These are phyloP conservation scores for Euphorbia lathyris DNA, from an alignment of 345 rosid species.

Conservation along the genomic window DNA sequence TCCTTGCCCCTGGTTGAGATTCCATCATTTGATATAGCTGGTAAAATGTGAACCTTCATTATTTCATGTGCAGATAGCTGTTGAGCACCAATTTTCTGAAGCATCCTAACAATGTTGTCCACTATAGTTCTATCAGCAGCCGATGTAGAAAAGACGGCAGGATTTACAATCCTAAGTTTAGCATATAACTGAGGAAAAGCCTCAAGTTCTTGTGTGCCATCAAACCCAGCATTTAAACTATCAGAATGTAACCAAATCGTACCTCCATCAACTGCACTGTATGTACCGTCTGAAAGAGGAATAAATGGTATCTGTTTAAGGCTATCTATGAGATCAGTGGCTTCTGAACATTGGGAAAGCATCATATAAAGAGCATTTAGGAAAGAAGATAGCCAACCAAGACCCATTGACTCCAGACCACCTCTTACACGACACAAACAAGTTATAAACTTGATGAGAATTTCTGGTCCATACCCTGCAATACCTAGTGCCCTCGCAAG, in stretches of 20 bases:
- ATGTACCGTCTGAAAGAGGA: constrained; percentile 80
- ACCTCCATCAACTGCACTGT: constrained; percentile 62
- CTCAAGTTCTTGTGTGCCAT: constrained; percentile 50
- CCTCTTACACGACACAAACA: constrained; percentile 49
- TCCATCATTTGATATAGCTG: constrained; percentile 47
- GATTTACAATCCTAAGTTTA: constrained; percentile 65
- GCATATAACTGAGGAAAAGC: constrained; percentile 72
- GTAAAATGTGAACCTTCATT: constrained; percentile 68
- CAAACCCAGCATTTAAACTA: constrained; percentile 30
- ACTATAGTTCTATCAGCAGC: constrained; percentile 31
- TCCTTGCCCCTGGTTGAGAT: constrained; percentile 26
- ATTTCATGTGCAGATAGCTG: constrained; percentile 88
- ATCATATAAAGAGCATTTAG: constrained; percentile 50
- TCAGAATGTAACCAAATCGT: constrained; percentile 84
- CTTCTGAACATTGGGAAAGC: constrained; percentile 47
- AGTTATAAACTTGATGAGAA: constrained; percentile 54
- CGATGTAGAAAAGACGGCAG: constrained; percentile 49
- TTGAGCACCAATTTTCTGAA: constrained; percentile 66
- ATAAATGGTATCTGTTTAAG: constrained; percentile 65
- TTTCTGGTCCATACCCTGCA: constrained; percentile 71
- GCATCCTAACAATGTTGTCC: constrained; percentile 56
- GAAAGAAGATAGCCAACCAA: constrained; percentile 72
- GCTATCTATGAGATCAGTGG: constrained; percentile 35
- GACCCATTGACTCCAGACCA: constrained; percentile 62
- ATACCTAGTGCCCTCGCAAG: constrained; percentile 76